phyloP scores from a whole-genome alignment of 768 basidiomycete genomes.

The Amanita inopinata region DNA sequence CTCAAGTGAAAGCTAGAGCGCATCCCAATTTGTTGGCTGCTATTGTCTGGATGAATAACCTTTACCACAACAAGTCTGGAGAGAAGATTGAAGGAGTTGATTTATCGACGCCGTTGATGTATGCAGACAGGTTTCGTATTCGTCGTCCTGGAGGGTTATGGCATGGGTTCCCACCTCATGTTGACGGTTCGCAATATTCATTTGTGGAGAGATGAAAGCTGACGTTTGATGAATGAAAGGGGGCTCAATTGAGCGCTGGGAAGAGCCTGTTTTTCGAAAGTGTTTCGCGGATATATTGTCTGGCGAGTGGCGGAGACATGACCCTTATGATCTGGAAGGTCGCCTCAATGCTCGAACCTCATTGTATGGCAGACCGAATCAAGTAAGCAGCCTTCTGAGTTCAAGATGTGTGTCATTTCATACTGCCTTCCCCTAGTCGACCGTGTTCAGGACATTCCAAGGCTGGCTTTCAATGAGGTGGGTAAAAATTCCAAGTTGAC shows the following conservation, averaged over 20 bases:
- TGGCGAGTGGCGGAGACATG: constrained; percentile 55
- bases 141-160: constrained; percentile 55
- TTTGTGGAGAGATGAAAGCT: constrained; percentile 8
- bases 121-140: constrained; percentile 70
- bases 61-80: constrained; percentile 41
- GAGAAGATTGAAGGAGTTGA: constrained; percentile 42
- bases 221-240: constrained; percentile 28
- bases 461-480: constrained; percentile 72
- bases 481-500: too few species aligned
- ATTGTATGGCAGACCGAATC: constrained; percentile 48
- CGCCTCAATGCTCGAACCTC: constrained; percentile 53
- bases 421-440: constrained; percentile 24
- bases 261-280: constrained; percentile 45
- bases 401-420: not conserved
- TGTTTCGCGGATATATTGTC: constrained; percentile 54
- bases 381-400: constrained; percentile 20
- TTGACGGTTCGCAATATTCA: constrained; percentile 26
- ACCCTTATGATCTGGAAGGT: constrained; percentile 54
- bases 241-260: constrained; percentile 69
- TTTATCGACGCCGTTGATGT: constrained; percentile 50
- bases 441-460: constrained; percentile 56
- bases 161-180: constrained; percentile 33
- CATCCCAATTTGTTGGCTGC: constrained; percentile 56
- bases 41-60: constrained; percentile 49
- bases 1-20: constrained; percentile 59